Evolutionary conservation across 805 yeast species (phyloP).

Genomic region (Starmerella powellii): DNA sequence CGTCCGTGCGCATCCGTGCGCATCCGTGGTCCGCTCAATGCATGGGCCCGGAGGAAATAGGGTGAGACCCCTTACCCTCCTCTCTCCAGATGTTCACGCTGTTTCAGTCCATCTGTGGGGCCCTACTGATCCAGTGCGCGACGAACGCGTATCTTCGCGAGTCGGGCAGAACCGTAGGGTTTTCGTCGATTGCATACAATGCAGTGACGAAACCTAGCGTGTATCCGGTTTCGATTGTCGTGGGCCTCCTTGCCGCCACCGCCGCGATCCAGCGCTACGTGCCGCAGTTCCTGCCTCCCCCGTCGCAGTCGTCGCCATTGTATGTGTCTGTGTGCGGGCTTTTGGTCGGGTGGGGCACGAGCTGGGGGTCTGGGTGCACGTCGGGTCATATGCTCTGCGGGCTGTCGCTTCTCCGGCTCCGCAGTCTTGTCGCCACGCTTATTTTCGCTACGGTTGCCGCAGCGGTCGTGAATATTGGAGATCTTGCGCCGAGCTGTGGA

Average conservation of each 20-base stretch:
- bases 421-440: constrained; percentile 38
- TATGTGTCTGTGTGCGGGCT: constrained; percentile 30
- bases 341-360: constrained; percentile 39
- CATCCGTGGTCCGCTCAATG: too few relatives aligned
- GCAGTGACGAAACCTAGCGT: constrained; percentile 25
- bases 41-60: too few relatives aligned
- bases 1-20: too few relatives aligned
- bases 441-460: constrained; percentile 33
- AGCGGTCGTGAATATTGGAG: constrained; percentile 4
- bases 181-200: constrained; percentile 35
- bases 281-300: constrained; percentile 9
- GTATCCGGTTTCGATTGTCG: constrained; percentile 27
- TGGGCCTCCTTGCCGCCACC: constrained; percentile 31
- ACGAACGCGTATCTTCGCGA: constrained; percentile 34
- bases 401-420: constrained; percentile 34
- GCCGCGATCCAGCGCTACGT: constrained; percentile 23
- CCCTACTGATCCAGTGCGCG: constrained; percentile 36
- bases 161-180: constrained; percentile 37
- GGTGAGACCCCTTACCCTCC: too few relatives aligned
- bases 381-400: constrained; percentile 47
- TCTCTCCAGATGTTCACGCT: constrained; percentile 45
- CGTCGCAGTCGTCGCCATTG: constrained; percentile 1
- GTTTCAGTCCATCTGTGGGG: constrained; percentile 36
- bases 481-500: constrained; percentile 9
- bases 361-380: constrained; percentile 41